Evolutionary conservation across 768 basidiomycete species (phyloP), one percentile per base, ranked within the genome.

Genomic region (Podaxis pistillaris): DNA sequence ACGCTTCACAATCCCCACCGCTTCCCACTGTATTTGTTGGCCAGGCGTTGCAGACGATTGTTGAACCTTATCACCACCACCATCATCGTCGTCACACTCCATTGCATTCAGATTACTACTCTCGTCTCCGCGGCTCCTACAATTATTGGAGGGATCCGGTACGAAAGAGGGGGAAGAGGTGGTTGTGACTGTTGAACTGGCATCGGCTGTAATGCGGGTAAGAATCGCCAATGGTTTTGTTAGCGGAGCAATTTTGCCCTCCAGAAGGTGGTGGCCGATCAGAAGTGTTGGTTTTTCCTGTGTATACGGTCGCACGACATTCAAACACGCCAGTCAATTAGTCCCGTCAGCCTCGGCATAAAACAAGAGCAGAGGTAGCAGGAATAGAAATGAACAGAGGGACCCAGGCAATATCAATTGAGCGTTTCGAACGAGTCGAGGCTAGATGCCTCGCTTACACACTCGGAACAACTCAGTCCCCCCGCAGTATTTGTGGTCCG

Each of bases 211-310:
- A 58, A 62, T 56, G 53, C 85, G 83, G 64, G 82, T 78, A 33
- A 97, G 80, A 46, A 97, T 84, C 2, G 91, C 96, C 30, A 93
- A 80, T 0, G 95, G 94, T 70, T 93, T 96, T 1, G 88, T 76
- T 6, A 98, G 80, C 50, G 75, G 79, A 37, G 85, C 81, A 63
- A 96, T 79, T 71, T 90, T 92, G 58, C 95, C 95, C 70, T 98
- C 96, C 4, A 98, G 85, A 33, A 95, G 79, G 69, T 97, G 94
- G 74, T 96, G 88, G 12, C 95, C 95, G 63, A 98, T 90, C 58
- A 81, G 73, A 5, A 98, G 80, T 2, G 87, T 93, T 3, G 92
- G 87, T 67, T 88, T 91, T 65, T 84, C 87, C 92, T 93, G 66
- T 60, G 40, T 9, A 44, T 26, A 37, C 1, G 30, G 56, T 30